Evolutionary conservation across 1,284 basidiomycete genomes (phyloP).

Genomic region (Volvariella volvacea): DNA sequence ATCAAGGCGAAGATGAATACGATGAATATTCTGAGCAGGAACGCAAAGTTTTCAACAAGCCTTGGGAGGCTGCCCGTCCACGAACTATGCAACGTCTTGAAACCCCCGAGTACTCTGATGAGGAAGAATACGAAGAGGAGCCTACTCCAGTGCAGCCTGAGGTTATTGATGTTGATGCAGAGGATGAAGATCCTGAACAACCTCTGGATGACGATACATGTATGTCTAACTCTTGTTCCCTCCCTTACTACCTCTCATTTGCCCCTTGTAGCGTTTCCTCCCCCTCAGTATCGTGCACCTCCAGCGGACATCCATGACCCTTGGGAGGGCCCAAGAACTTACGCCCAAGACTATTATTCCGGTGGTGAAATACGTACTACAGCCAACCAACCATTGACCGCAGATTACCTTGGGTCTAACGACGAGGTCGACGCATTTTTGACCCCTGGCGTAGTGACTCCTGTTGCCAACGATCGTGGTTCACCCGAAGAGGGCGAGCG

Average conservation of each 20-base stretch:
- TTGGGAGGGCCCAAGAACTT: constrained; percentile 42
- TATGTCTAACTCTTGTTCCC: constrained; percentile 10
- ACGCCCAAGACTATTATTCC: constrained; percentile 46
- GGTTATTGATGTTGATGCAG: too few relatives aligned
- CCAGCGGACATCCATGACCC: constrained; percentile 36
- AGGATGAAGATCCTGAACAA: constrained; percentile 12
- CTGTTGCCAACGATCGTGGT: constrained; percentile 13
- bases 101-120: too few relatives aligned
- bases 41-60: too few relatives aligned
- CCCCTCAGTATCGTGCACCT: constrained; percentile 6
- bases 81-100: too few relatives aligned
- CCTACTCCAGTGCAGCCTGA: too few relatives aligned
- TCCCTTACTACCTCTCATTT: not conserved
- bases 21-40: too few relatives aligned
- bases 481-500: constrained; percentile 9
- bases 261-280: constrained; percentile 20
- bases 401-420: constrained; percentile 17
- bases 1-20: constrained; percentile 17
- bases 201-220: constrained; percentile 10
- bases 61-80: too few relatives aligned
- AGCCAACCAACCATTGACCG: constrained; percentile 12
- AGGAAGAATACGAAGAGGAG: too few relatives aligned
- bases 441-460: constrained; percentile 14
- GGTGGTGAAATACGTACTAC: constrained; percentile 24
- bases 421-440: constrained; percentile 16